These are phyloP conservation scores for Candida chauliodis DNA, from an alignment of 805 yeast genomes.

Conservation along the genomic window DNA sequence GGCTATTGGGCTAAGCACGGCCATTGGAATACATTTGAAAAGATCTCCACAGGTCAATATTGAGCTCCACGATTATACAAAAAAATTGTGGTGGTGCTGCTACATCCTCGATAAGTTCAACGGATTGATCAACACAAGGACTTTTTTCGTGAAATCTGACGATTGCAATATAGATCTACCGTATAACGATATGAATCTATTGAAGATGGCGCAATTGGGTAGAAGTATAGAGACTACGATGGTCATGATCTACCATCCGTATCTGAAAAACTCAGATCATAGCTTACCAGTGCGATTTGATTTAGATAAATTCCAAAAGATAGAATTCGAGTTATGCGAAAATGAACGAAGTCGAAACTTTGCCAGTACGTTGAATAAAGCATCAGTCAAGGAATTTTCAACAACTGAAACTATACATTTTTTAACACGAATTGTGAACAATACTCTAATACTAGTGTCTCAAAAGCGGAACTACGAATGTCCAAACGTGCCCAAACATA, in stretches of 20 bases:
- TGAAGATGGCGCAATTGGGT: constrained; percentile 26
- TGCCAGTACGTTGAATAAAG: background rate
- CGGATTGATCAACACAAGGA: constrained; percentile 24
- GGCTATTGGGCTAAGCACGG: constrained; percentile 24
- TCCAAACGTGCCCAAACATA: constrained; percentile 16
- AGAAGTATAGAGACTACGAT: constrained; percentile 23
- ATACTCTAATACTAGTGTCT: constrained; percentile 20
- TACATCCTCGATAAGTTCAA: constrained; percentile 31
- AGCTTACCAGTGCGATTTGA: constrained; percentile 13
- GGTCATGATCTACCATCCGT: constrained; percentile 21
- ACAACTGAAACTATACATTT: constrained; percentile 20
- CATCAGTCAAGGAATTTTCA: constrained; percentile 12
- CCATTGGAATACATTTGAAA: constrained; percentile 27
- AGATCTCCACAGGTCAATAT: constrained; percentile 9
- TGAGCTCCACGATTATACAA: constrained; percentile 15
- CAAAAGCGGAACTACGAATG: constrained; percentile 27
- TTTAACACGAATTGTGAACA: constrained; percentile 25
- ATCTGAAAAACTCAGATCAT: constrained; percentile 7
- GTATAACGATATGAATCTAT: constrained; percentile 19
- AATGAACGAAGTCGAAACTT: constrained; percentile 13
- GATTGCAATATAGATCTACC: constrained; percentile 34
- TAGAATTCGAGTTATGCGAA: constrained; percentile 25
- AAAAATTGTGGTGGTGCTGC: constrained; percentile 33
- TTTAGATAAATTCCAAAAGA: constrained; percentile 22
- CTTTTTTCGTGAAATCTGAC: constrained; percentile 24